A percentile compares a stretch with the other conserved stretches of the same genome.
phyloP scores from a whole-genome alignment of 73 alveolate species.

The Tetrahymena malaccensis region DNA sequence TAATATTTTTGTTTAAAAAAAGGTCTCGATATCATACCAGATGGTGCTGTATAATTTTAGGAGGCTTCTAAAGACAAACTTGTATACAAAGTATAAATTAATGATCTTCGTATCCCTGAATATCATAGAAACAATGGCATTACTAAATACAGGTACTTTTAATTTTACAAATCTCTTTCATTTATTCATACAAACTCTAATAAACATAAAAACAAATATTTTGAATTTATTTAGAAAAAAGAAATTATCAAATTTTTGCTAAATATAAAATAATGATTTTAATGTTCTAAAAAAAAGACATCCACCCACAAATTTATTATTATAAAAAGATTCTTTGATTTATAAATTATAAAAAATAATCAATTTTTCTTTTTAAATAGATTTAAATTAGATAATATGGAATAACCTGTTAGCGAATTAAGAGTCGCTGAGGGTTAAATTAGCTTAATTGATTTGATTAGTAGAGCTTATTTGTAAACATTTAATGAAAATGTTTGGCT shows the following conservation, averaged over 20 bases:
- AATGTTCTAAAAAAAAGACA: too few species aligned
- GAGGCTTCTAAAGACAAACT: constrained; percentile 58
- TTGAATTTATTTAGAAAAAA: too few species aligned
- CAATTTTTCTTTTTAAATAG: constrained; percentile 46
- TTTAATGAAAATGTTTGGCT: constrained; percentile 71
- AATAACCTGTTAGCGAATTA: constrained; percentile 9
- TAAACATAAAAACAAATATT: too few species aligned
- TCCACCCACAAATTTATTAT: too few species aligned
- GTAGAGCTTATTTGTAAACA: constrained; percentile 76
- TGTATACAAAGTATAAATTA: constrained; percentile 71
- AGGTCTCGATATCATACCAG: constrained; percentile 72
- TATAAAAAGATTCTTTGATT: too few species aligned
- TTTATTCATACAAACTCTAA: too few species aligned
- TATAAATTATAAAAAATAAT: too few species aligned
- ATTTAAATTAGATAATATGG: constrained; percentile 38
- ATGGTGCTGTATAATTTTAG: constrained; percentile 82
- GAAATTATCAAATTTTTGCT: too few species aligned
- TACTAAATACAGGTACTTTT: constrained; percentile 53
- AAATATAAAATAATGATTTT: too few species aligned
- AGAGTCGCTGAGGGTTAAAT: constrained; percentile 64
- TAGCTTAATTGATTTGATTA: constrained; percentile 60
- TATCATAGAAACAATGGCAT: constrained; percentile 94
- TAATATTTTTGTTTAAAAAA: not conserved
- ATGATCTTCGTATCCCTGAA: constrained; percentile 78
- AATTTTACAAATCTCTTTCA: too few species aligned